Evolutionary conservation across 495 filamentous ascomycete genomes (phyloP).

Genomic region (Cladorrhinum samala): DNA sequence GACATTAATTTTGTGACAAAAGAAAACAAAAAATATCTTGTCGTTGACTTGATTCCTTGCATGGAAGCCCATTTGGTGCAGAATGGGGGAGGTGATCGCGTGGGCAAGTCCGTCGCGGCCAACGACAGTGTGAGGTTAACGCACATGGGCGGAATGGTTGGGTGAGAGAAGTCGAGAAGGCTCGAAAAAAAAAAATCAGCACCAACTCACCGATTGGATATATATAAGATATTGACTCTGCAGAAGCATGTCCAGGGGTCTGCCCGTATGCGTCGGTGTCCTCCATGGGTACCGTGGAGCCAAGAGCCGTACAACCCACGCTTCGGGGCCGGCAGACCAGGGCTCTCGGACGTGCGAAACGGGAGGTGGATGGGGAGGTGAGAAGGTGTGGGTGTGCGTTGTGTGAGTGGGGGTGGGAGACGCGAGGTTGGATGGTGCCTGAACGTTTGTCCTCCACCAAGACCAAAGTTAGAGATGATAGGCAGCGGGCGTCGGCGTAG

Average conservation of each 20-base stretch:
- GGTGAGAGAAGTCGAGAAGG: slow-evolving; percentile 24
- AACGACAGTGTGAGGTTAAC: slow-evolving; percentile 30
- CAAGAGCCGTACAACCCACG: slow-evolving; percentile 4
- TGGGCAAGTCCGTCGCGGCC: slow-evolving; percentile 21
- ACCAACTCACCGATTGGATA: slow-evolving; percentile 46
- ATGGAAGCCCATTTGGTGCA: slow-evolving; percentile 14
- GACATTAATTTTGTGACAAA: slow-evolving; percentile 14
- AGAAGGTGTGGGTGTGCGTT: not conserved
- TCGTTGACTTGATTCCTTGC: no score
- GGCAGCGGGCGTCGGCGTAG: no score
- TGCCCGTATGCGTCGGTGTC: slow-evolving; percentile 30
- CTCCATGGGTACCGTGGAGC: slow-evolving; percentile 11
- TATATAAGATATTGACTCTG: slow-evolving; percentile 37
- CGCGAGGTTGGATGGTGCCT: not conserved
- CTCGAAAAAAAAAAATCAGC: slow-evolving; percentile 10
- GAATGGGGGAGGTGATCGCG: slow-evolving; percentile 20
- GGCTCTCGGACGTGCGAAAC: not conserved
- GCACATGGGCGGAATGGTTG: slow-evolving; percentile 45
- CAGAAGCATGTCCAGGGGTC: slow-evolving; percentile 37
- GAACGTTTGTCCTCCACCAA: not conserved
- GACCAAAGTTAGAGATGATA: no score
- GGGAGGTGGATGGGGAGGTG: not conserved
- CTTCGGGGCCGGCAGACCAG: slow-evolving; percentile 1
- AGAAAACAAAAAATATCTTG: slow-evolving; percentile 7
- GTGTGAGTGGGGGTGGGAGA: not conserved